Conservation (phyloP, 1,284 basidiomycete species). For the Cutaneotrichosporon cutaneum region DNA sequence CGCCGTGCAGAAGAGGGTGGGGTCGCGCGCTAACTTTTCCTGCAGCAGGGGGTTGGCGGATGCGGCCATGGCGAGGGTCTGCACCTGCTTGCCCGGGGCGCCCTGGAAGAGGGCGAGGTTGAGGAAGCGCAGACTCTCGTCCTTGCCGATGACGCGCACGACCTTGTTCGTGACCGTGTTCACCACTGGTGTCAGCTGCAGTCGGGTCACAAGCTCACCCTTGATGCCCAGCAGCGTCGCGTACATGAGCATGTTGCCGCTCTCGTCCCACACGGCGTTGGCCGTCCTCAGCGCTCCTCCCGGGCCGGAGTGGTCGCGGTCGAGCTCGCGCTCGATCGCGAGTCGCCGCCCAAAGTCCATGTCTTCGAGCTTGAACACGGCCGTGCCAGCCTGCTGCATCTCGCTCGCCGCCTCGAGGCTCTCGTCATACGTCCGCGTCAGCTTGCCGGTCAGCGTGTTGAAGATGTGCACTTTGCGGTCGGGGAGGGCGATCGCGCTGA, state of each 20-base stretch:
- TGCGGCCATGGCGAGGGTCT: slow-evolving; percentile 87
- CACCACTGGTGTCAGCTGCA: slow-evolving; percentile 63
- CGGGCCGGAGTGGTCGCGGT: slow-evolving; percentile 53
- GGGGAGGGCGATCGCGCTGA: slow-evolving; percentile 86
- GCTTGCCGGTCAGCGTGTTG: slow-evolving; percentile 83
- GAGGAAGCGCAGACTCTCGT: slow-evolving; percentile 88
- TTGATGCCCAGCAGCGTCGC: slow-evolving; percentile 93
- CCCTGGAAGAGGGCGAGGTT: slow-evolving; percentile 91
- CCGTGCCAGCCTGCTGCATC: slow-evolving; percentile 93
- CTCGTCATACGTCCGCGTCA: slow-evolving; percentile 92
- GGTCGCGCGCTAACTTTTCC: slow-evolving; percentile 77
- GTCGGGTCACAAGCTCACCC: slow-evolving; percentile 58
- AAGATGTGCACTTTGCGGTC: slow-evolving; percentile 93
- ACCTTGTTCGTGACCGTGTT: slow-evolving; percentile 94
- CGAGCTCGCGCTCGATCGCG: slow-evolving; percentile 87
- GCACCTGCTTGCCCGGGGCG: slow-evolving; percentile 81
- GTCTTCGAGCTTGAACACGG: slow-evolving; percentile 87
- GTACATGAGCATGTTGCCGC: slow-evolving; percentile 88
- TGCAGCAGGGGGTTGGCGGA: slow-evolving; percentile 92
- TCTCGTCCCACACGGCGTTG: slow-evolving; percentile 95
- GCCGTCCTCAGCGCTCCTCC: slow-evolving; percentile 61
- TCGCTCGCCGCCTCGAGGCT: slow-evolving; percentile 87
- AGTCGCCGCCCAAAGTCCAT: slow-evolving; percentile 99
- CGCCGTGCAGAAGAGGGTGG: slow-evolving; percentile 88
- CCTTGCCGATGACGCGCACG: slow-evolving; percentile 85